phyloP scores from a whole-genome alignment of 371 early-diverging fungal species.

The Mortierella sp. region DNA sequence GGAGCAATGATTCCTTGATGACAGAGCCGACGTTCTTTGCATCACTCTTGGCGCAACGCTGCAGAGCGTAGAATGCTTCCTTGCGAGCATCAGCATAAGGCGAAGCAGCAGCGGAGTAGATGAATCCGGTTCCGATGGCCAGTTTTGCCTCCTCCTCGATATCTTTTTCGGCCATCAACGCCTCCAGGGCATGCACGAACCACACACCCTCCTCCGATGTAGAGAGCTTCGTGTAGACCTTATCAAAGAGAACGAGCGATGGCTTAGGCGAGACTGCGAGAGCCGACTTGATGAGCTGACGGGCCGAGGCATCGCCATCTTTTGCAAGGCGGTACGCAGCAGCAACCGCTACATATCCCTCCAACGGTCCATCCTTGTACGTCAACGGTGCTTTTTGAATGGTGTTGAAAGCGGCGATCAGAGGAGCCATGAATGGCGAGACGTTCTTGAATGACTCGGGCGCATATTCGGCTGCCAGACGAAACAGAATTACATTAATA shows the following conservation, averaged over 20 bases:
- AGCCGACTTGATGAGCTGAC: slow-evolving; percentile 44
- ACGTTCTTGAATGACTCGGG: slow-evolving; percentile 41
- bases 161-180: slow-evolving; percentile 49
- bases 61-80: slow-evolving; percentile 60
- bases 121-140: slow-evolving; percentile 57
- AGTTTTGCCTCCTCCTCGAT: slow-evolving; percentile 34
- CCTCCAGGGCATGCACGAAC: slow-evolving; percentile 74
- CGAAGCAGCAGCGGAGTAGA: slow-evolving; percentile 65
- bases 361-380: slow-evolving; percentile 76
- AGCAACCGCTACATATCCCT: slow-evolving; percentile 77
- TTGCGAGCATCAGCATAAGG: slow-evolving; percentile 64
- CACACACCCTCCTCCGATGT: slow-evolving; percentile 78
- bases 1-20: slow-evolving; percentile 61
- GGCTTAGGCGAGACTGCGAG: slow-evolving; percentile 64
- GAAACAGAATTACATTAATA: slow-evolving; percentile 17
- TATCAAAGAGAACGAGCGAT: slow-evolving; percentile 84
- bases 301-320: slow-evolving; percentile 34
- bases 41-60: slow-evolving; percentile 56
- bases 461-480: slow-evolving; percentile 27
- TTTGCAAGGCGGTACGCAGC: slow-evolving; percentile 39
- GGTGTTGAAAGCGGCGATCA: slow-evolving; percentile 70
- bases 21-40: slow-evolving; percentile 56
- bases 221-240: slow-evolving; percentile 81
- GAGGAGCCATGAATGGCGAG: slow-evolving; percentile 60
- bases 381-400: slow-evolving; percentile 73